phyloP scores from a whole-genome alignment of 331 rosid genomes.

The Dryas integrifolia region DNA sequence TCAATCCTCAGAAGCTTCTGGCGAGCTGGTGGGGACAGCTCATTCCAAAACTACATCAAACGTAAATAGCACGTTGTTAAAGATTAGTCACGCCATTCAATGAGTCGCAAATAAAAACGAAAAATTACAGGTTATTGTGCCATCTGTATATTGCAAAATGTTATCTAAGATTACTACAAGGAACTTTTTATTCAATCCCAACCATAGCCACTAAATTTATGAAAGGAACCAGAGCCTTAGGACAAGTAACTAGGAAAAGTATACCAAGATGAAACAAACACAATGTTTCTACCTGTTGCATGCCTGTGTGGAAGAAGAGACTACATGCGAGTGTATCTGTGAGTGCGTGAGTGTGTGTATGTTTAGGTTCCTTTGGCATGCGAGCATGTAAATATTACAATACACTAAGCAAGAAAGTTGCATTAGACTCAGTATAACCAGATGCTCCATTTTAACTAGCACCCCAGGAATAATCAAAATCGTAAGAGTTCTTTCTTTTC shows the following conservation, averaged over 20 bases:
- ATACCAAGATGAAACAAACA: background rate
- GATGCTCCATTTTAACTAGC: background rate
- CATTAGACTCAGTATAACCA: background rate
- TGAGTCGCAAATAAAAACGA: background rate
- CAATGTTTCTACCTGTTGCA: background rate
- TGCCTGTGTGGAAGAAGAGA: background rate
- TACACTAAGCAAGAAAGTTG: background rate
- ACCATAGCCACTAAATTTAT: background rate
- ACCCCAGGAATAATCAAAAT: background rate
- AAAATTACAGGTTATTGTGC: background rate
- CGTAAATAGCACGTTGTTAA: constrained; percentile 30
- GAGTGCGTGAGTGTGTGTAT: background rate
- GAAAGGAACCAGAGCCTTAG: background rate
- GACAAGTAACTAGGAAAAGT: background rate
- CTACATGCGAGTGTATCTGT: background rate
- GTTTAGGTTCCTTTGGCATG: background rate
- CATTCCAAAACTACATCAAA: constrained; percentile 81
- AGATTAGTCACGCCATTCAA: background rate
- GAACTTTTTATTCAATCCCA: background rate
- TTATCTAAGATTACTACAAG: background rate
- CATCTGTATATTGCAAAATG: background rate
- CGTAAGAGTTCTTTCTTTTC: background rate
- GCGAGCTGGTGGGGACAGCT: constrained; percentile 62
- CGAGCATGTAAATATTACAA: background rate
- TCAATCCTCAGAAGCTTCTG: constrained; percentile 88